Base-by-base conservation (phyloP, 805 yeast genomes). In the Yamadazyma sp. region DNA sequence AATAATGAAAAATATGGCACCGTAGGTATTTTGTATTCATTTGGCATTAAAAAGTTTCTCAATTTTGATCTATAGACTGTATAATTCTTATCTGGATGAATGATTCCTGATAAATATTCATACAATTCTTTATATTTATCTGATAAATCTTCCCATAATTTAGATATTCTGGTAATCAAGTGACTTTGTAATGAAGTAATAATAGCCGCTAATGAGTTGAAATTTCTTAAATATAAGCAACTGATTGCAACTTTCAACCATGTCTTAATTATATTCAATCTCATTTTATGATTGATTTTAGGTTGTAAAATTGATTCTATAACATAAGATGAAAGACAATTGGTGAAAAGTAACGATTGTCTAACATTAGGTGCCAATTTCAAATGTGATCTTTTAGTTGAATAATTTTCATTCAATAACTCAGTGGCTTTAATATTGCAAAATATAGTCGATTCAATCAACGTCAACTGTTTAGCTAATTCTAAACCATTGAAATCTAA, bases 171-270 rank as follows among this genome's bases (percentile, higher is more conserved):
- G 0, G 86, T 78, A 27, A 85, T 62, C 27, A 81, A 69, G 52
- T 81, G 85, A 33, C 82, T 80, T 53, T 85, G 94, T 42, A 85
- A 62, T 1, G 88, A 72, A 1, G 88, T 82, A 63, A 85, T 76
- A 30, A 85, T 81, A 1, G 91, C 82, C 2, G 91, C 89, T 42
- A 85, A 62, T 0, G 93, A 80, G 52, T 85, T 85, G 62, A 79
- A 84, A 53, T 85, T 85, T 40, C 88, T 66, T 54, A 84, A 67
- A 48, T 83, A 82, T 27, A 81, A 66, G 45, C 88, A 80, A 1
- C 88, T 80, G 35, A 82, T 66, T 0, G 87, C 85, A 22, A 84
- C 70, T 49, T 82, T 82, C 39, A 85, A 59, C 94, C 95, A 85
- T 10, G 76, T 70, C 46, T 78, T 78, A 23, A 83, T 54, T 35